Evolutionary conservation across 2,329 filamentous ascomycete genomes (phyloP).

Genomic region (Podosphaera xanthii): DNA sequence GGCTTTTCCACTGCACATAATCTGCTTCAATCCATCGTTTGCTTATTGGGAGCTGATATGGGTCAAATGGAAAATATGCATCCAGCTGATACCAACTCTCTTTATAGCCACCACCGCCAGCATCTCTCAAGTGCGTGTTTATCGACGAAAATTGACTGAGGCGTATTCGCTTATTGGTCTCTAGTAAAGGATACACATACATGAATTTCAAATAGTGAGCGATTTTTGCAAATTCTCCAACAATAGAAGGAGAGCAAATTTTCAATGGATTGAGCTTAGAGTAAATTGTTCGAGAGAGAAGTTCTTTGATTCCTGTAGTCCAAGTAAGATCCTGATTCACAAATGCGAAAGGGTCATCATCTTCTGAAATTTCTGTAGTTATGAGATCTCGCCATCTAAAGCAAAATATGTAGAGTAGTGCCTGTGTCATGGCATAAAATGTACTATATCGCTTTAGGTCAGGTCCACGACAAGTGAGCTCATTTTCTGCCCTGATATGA

Average conservation of each 20-base stretch:
- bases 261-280: constrained; percentile 85
- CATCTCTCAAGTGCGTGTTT: constrained; percentile 25
- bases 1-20: constrained; percentile 59
- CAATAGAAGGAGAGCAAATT: constrained; percentile 76
- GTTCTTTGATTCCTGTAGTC: constrained; percentile 50
- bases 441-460: constrained; percentile 46
- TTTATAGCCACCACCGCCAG: constrained; percentile 28
- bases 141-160: constrained; percentile 47
- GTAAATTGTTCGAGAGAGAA: constrained; percentile 56
- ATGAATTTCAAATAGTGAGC: constrained; percentile 68
- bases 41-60: constrained; percentile 73
- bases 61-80: constrained; percentile 92
- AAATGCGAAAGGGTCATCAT: constrained; percentile 35
- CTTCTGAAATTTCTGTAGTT: constrained; percentile 31
- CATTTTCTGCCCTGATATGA: constrained; percentile 46
- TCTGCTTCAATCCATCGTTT: constrained; percentile 70
- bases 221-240: constrained; percentile 75
- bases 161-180: constrained; percentile 77
- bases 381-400: constrained; percentile 92
- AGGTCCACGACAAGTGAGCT: constrained; percentile 55
- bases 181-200: constrained; percentile 72
- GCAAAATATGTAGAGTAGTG: constrained; percentile 60
- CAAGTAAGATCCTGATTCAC: constrained; percentile 55
- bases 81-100: constrained; percentile 72
- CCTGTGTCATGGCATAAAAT: constrained; percentile 50